These are phyloP conservation scores for Rhizopogon rudus DNA, from an alignment of 768 basidiomycete species.

Conservation along the genomic window DNA sequence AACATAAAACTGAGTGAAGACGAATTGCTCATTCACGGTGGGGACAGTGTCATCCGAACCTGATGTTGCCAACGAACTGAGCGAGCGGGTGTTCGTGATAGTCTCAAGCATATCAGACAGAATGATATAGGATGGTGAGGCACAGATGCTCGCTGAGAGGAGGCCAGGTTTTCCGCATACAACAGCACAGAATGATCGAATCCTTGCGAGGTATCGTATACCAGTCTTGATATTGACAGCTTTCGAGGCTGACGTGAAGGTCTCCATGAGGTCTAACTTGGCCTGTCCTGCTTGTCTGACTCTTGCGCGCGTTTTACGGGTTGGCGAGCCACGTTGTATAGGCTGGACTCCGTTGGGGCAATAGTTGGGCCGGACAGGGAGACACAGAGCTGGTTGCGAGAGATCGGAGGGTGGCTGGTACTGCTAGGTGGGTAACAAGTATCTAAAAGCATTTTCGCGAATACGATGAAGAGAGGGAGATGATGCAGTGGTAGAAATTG, in stretches of 20 bases:
- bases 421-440: constrained; percentile 12
- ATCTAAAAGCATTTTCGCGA: background rate
- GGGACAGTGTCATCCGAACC: background rate
- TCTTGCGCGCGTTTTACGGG: background rate
- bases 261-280: background rate
- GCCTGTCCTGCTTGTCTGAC: background rate
- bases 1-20: background rate
- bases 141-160: background rate
- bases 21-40: background rate
- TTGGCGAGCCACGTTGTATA: constrained; percentile 2
- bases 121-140: background rate
- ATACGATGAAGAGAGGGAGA: background rate
- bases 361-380: constrained; percentile 21
- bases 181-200: background rate
- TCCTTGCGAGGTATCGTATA: background rate
- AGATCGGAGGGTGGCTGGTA: constrained; percentile 6
- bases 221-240: background rate
- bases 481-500: background rate
- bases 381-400: constrained; percentile 11
- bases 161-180: background rate
- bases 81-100: background rate
- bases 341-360: constrained; percentile 12
- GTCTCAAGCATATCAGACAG: background rate
- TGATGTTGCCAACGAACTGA: background rate
- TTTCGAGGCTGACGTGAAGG: background rate